Evolutionary conservation across 75 land plant genomes (phyloP), one percentile per base, ranked within the genome.

Genomic region (Picea sitchensis): DNA sequence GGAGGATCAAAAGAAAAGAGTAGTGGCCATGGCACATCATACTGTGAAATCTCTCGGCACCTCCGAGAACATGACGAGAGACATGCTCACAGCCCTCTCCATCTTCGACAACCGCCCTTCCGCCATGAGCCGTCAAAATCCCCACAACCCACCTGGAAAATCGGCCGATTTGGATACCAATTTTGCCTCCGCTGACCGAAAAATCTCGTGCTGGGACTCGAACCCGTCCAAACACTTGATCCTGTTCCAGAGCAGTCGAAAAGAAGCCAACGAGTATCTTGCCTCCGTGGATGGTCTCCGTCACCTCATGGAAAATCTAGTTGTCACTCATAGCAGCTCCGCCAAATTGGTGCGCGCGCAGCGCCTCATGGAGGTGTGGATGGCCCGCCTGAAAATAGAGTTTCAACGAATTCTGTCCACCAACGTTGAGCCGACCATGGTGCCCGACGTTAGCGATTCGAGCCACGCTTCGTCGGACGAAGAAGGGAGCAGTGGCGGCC

Each of bases 381-480:
- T 92, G 94, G 54, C 79, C 26, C 77, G 93, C 59, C 75, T 95
- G 57, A 89, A 95, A 79, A 93, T 91, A 75, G 98, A 95, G 86
- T 91, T 95, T 76, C 80, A 88, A 5, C 88, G 76, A 36, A 58
- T 91, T 9, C 69, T 95, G 71, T 76, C 87, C 36, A 68, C 84
- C 30, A 86, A 87, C 83, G 82, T 86, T 18, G 86, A 88, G 11
- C 91, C 93, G 14, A 86, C 91, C 30, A 92, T 89, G 58, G 58
- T 58, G 3, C 56, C 88, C 20, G 83, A 81, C n/a, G 76, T 69
- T 0, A 77, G 58, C 59, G 58, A 47, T 31, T 82, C 58, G 64
- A 63, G 71, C 11, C 32, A 59, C 30, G 79, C 65, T 1, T 17
- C 61, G 21, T 57, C 77, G 21, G 77, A 5, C 3, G 63, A n/a